Percentiles rank a stretch among this genome's conserved stretches.
phyloP scores from a whole-genome alignment of 179 eudicot species.

The Silene vulgaris region DNA sequence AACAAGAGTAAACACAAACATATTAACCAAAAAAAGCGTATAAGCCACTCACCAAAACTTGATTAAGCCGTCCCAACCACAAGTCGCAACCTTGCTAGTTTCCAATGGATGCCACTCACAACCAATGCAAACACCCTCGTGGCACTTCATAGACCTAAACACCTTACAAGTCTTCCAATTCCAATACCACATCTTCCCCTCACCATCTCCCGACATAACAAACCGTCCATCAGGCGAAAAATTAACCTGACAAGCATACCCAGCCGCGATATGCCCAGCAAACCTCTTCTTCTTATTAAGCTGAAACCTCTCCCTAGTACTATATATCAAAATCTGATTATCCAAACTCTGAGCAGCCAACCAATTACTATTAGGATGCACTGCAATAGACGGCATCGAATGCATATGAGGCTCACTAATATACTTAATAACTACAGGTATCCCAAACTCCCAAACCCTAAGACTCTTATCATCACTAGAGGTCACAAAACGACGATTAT shows the following conservation, averaged over 20 bases:
- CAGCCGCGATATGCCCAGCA: constrained; percentile 89
- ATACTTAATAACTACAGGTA: constrained; percentile 93
- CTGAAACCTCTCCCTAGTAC: constrained; percentile 86
- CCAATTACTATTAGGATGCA: constrained; percentile 87
- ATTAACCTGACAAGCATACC: constrained; percentile 97
- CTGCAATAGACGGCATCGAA: constrained; percentile 84
- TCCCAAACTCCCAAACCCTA: constrained; percentile 92
- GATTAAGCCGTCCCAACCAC: constrained; percentile 98
- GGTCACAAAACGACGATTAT: constrained; percentile 89
- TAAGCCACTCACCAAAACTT: constrained; percentile 70
- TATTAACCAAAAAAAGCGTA: not conserved
- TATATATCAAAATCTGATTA: constrained; percentile 87
- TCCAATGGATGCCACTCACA: constrained; percentile 94
- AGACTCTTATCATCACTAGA: constrained; percentile 94
- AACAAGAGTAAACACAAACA: not conserved
- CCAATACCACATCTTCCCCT: constrained; percentile 97
- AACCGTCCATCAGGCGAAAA: constrained; percentile 96
- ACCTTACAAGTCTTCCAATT: constrained; percentile 96
- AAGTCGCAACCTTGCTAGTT: constrained; percentile 94
- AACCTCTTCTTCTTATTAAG: constrained; percentile 93
- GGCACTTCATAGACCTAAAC: constrained; percentile 76
- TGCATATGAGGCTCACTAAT: constrained; percentile 99
- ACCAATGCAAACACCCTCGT: constrained; percentile 88
- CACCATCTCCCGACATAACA: constrained; percentile 97
- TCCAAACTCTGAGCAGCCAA: constrained; percentile 97